Evolutionary conservation across 805 yeast species (phyloP).

Genomic region (Komagataella kurtzmanii): DNA sequence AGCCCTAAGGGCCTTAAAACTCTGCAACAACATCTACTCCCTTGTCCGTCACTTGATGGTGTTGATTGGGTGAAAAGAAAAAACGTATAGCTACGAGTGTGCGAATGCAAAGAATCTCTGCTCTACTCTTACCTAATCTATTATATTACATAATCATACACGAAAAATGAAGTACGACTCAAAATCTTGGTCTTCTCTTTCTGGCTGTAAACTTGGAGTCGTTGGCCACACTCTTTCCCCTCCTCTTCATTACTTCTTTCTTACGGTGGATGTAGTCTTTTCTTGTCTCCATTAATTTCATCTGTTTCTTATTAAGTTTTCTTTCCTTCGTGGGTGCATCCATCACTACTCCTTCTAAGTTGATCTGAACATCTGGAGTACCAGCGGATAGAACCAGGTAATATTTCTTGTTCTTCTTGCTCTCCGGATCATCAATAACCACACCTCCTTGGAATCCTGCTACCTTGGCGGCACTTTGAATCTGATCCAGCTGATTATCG

Average conservation of each 20-base stretch:
- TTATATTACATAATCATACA: background rate
- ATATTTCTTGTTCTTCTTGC: constrained; percentile 81
- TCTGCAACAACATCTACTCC: background rate
- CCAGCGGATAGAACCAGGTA: constrained; percentile 88
- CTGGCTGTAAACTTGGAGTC: constrained; percentile 92
- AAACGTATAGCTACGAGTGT: background rate
- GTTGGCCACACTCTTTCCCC: constrained; percentile 80
- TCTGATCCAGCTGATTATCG: constrained; percentile 70
- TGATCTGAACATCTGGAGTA: constrained; percentile 56
- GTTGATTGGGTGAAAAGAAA: background rate
- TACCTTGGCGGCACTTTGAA: constrained; percentile 74
- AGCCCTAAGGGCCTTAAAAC: background rate
- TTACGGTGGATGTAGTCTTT: constrained; percentile 79
- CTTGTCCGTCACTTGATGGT: background rate
- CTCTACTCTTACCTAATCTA: background rate
- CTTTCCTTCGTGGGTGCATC: constrained; percentile 34
- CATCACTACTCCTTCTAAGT: constrained; percentile 69
- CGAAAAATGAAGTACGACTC: background rate
- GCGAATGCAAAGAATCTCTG: background rate
- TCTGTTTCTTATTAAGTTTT: constrained; percentile 29
- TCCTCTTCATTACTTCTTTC: constrained; percentile 83
- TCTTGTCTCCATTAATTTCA: constrained; percentile 51
- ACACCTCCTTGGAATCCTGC: constrained; percentile 96
- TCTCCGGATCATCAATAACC: constrained; percentile 87
- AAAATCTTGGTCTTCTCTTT: constrained; percentile 57